Conservation (phyloP, 2,329 filamentous ascomycete species). For the Zalaria sp. region DNA sequence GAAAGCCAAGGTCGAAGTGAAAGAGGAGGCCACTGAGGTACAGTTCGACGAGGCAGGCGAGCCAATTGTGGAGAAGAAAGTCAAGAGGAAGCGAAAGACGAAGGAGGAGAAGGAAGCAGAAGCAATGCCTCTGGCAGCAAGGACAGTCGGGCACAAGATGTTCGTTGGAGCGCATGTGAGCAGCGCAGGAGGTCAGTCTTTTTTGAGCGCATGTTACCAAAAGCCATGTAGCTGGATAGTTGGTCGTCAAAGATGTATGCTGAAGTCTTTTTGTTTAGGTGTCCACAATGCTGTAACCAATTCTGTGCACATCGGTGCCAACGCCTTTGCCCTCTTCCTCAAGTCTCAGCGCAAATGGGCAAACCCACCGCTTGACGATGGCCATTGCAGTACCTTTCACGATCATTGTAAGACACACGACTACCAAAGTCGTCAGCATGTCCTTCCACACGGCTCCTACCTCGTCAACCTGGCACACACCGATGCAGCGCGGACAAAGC, state of each 20-base stretch:
- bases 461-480: slow-evolving; percentile 88
- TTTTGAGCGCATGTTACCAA: not conserved
- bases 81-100: slow-evolving; percentile 35
- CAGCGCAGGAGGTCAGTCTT: slow-evolving; percentile 59
- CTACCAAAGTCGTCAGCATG: slow-evolving; percentile 58
- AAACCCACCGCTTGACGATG: slow-evolving; percentile 59
- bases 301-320: slow-evolving; percentile 44
- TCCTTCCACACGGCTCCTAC: slow-evolving; percentile 89
- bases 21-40: not conserved
- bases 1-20: not conserved
- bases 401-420: slow-evolving; percentile 51
- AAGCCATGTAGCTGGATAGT: not conserved
- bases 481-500: slow-evolving; percentile 63
- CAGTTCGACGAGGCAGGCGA: not conserved
- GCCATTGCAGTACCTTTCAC: slow-evolving; percentile 56
- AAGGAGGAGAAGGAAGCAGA: slow-evolving; percentile 43
- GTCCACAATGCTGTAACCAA: slow-evolving; percentile 70
- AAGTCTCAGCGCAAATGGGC: slow-evolving; percentile 95
- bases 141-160: slow-evolving; percentile 62
- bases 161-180: slow-evolving; percentile 88
- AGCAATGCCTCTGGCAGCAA: slow-evolving; percentile 50
- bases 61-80: slow-evolving; percentile 9
- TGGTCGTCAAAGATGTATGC: no score
- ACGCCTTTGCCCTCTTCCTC: slow-evolving; percentile 86
- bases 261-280: slow-evolving; percentile 35